A percentile compares a stretch with the other conserved stretches of the same genome.
Conservation (phyloP, 345 rosid species). For the Syzygium aromaticum region DNA sequence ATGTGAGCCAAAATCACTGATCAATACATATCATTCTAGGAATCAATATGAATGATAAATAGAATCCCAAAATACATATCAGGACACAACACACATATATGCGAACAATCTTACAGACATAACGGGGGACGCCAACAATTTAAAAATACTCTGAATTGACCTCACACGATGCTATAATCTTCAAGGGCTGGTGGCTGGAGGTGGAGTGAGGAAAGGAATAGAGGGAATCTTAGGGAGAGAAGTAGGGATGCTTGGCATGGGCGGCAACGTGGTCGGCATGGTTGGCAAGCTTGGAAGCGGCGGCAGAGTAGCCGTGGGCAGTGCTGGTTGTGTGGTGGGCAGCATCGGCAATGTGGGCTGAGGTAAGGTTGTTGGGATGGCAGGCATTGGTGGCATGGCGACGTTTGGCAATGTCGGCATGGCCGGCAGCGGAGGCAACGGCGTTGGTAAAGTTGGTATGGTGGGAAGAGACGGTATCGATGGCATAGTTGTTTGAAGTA, state of each 20-base stretch:
- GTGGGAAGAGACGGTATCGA: background rate
- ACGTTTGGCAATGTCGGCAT: background rate
- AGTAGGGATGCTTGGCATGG: background rate
- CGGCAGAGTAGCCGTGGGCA: background rate
- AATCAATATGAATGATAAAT: background rate
- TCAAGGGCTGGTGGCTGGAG: background rate
- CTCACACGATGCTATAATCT: background rate
- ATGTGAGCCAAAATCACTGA: background rate
- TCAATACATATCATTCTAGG: background rate
- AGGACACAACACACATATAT: background rate
- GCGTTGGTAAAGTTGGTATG: background rate
- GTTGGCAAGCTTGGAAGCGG: background rate
- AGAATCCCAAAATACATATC: background rate
- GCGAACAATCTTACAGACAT: background rate
- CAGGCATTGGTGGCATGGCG: background rate
- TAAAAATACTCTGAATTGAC: background rate
- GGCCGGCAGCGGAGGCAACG: background rate
- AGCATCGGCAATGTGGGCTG: background rate
- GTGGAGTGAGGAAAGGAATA: background rate
- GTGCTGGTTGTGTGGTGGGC: rapidly evolving
- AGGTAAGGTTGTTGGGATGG: background rate
- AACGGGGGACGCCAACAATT: background rate
- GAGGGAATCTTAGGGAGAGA: background rate
- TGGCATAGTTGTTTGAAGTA: background rate
- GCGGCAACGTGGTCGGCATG: background rate